Evolutionary conservation across 441 rosid genomes (phyloP), one percentile per base, ranked within the genome.

Genomic region (Mallotus japonicus): DNA sequence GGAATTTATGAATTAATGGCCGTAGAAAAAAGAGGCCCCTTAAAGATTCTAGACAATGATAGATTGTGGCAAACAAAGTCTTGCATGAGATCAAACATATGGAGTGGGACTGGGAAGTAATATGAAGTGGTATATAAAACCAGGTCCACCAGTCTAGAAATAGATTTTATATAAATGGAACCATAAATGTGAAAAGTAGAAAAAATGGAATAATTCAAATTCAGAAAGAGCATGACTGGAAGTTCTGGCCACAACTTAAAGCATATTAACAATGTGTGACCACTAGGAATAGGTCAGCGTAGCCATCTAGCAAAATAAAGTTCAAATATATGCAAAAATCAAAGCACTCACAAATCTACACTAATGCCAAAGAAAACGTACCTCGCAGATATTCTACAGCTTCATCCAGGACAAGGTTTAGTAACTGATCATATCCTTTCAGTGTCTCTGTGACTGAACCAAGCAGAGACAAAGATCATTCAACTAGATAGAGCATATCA

Each of bases 351-450:
- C 13, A 17, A 46, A 53, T 4, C 22, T 24, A 11, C 19, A 55
- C 34, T 24, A 67, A 46, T 47, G 10, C 1, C 2, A 13, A 9
- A 47, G 37, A 73, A 10, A 24, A 73, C 1, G 71, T 90, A 94
- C 97, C 99, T 87, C 97, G 82, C 22, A 92, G 82, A 73, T 81
- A 95, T 73, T 95, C 99, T 0, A 90, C 83, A 8, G 99, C 90
- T 78, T 86, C 97, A 79, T 92, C 97, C 64, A 95, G 85, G 73
- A 95, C 99, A 82, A 95, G 97, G 77, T 95, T 95, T 17, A 95
- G 87, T 67, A 95, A 77, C 62, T 92, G 99, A 75, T 95, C 99
- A 50, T 95, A 95, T 7, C 99, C 99, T 76, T 95, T 95, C 16
- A 95, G 74, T 72, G 93, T 95, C 67, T 98, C 99, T 2, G 95